Conservation (phyloP, 306 rosid species). For the Prosopis cineraria region DNA sequence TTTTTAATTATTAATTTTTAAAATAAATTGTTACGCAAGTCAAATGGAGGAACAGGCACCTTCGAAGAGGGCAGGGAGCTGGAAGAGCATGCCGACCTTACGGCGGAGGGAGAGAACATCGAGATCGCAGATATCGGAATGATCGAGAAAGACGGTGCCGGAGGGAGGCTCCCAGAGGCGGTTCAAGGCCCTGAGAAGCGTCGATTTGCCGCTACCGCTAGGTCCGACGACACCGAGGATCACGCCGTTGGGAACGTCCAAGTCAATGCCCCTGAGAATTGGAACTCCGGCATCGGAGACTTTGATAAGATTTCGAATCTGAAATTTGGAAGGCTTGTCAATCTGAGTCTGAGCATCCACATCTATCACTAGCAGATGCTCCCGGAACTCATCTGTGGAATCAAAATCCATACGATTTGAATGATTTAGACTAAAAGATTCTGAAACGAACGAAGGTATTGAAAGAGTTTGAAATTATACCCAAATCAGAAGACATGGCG, state of each 20-base stretch:
- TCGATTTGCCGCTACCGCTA: conserved; percentile 96
- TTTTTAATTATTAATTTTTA: no score
- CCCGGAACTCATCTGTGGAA: conserved; percentile 41
- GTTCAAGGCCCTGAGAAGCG: conserved; percentile 73
- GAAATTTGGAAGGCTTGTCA: conserved; percentile 41
- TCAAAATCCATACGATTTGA: neutral
- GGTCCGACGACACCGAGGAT: conserved; percentile 86
- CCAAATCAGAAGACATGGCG: neutral
- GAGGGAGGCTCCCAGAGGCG: conserved; percentile 92
- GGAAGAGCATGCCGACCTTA: conserved; percentile 93
- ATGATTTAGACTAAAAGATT: neutral
- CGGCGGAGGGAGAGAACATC: conserved; percentile 89
- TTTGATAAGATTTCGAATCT: conserved; percentile 58
- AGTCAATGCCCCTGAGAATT: conserved; percentile 60
- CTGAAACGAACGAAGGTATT: neutral
- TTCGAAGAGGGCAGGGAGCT: conserved; percentile 88
- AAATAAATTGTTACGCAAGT: no score
- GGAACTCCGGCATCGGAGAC: conserved; percentile 51
- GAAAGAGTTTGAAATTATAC: neutral
- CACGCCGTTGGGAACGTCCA: conserved; percentile 65
- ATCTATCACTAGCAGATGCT: conserved; percentile 48
- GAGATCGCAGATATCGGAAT: conserved; percentile 54
- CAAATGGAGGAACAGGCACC: conserved; percentile 47
- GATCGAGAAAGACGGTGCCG: conserved; percentile 68
- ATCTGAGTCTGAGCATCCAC: conserved; percentile 31